Conservation (phyloP, 2,329 filamentous ascomycete species). For the Pestalotiopsis sp. region DNA sequence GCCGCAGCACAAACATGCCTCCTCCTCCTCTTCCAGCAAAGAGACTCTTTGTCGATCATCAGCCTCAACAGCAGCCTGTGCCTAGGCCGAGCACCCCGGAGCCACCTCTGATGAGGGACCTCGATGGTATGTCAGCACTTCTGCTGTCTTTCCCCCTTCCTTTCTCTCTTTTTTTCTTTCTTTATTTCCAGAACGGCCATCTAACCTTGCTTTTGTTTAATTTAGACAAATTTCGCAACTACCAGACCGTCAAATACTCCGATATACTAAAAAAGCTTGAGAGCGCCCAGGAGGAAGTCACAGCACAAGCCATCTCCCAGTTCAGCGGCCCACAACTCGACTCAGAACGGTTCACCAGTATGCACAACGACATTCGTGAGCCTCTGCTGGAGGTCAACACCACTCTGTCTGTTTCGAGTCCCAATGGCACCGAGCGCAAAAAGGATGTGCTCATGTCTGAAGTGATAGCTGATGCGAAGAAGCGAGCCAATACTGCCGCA, state of each 20-base stretch:
- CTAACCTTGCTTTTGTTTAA: neutral
- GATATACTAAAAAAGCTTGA: slow-evolving; percentile 23
- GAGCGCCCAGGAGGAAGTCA: slow-evolving; percentile 20
- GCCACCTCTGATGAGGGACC: neutral
- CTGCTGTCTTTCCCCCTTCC: neutral
- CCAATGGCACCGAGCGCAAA: slow-evolving; percentile 20
- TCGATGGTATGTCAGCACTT: neutral
- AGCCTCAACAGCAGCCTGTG: slow-evolving; percentile 13
- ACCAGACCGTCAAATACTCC: slow-evolving; percentile 30
- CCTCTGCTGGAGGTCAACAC: slow-evolving; percentile 24
- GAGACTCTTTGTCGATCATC: slow-evolving; percentile 16
- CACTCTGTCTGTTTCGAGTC: slow-evolving; percentile 22
- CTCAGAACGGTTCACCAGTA: slow-evolving; percentile 17
- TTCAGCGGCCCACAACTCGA: slow-evolving; percentile 23
- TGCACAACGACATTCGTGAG: slow-evolving; percentile 18
- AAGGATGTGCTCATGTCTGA: slow-evolving; percentile 12
- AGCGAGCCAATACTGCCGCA: slow-evolving; percentile 14
- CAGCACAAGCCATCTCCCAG: slow-evolving; percentile 15
- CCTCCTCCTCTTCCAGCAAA: slow-evolving; percentile 10
- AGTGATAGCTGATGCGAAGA: slow-evolving; percentile 6
- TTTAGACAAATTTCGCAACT: slow-evolving; percentile 26
- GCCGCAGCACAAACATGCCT: slow-evolving; percentile 14
- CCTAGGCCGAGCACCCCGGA: neutral
- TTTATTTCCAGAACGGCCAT: neutral
- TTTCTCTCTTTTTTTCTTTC: neutral